Base-by-base conservation (phyloP, 2,329 filamentous ascomycete species). In the Coniosporium tulheliwenetii region DNA sequence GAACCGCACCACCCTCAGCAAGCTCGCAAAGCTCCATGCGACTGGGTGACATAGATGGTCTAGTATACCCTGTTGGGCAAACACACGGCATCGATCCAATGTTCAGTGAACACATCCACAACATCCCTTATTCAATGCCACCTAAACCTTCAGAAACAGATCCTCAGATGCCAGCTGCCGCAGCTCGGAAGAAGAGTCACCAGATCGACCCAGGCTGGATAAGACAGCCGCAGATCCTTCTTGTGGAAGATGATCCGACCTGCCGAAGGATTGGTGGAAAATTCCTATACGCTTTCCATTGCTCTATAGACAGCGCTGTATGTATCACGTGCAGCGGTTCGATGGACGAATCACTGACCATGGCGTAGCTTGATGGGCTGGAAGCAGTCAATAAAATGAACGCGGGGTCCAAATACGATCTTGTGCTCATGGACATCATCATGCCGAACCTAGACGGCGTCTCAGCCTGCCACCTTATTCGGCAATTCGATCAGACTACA, bases 381-480 rank as follows among this genome's bases (percentile, higher is more conserved):
- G 85, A 95, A 57, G 91, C 91, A 39, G 87, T 94, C 38, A 85
- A 81, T 55, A 91, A 91, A 56, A 80, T 94, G 53, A 76, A 78
- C 47, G 64, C 65, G 34, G 75, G 75, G 5, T 67, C 69, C 5
- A 78, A 78, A 49, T 80, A 79, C 50, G 76, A 80, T 52, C 56
- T 80, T 44, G 70, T 58, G 41, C 66, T 60, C 48, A 69, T 63
- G 69, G 70, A 70, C 43, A 70, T 98, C 48, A 93, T 98, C 50
- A 96, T 98, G 91, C 91, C 91, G 5, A 82, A 87, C 48, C 70
- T 96, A 41, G 91, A 96, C 53, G 91, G 91, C 50, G 86, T 96
- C 5, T 94, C 87, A 12, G 89, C 91, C 2, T 94, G 86, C 43
- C 84, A 91, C 53, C 77, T 94, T 46, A 95, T 98, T 48, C 78